Base-by-base conservation (phyloP, 805 yeast species). In the Candida coleopterorum region DNA sequence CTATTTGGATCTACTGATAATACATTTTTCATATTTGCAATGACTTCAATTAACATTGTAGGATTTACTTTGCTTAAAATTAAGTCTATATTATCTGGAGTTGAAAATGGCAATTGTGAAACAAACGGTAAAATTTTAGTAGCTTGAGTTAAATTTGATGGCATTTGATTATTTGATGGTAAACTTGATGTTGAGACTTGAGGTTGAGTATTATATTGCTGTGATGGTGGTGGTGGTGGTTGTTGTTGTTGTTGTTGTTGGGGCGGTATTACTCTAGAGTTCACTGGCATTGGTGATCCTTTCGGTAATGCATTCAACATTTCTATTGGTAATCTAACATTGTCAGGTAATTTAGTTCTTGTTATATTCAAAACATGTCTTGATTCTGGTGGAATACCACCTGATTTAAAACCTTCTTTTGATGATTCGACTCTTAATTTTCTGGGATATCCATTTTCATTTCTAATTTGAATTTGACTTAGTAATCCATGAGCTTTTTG, bases 41-140 rank as follows among this genome's bases (percentile, higher is more conserved):
- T 66, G 28, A 83, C 64, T 51, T 82, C 88, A 22, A 84, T 74
- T 37, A 84, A 58, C 44, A 80, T 81, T 11, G 80, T 74, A 3
- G 93, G 93, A 3, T 86, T 81, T 15, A 83, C 74, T 29, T 73
- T 63, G 41, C 81, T 71, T 41, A 84, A 59, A 20, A 80, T 81
- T 40, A 71, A 66, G 21, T 81, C 79, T 29, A 81, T 75, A 27
- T 72, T 72, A 47, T 80, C 86, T 25, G 76, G 70, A 6, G 25
- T 31, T 4, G 68, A 57, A 42, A 80, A 74, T 29, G 71, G 72
- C 11, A 64, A 55, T 11, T 58, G 53, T 11, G 60, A 58, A 17
- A 71, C 69, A 26, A 58, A 62, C 2, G 89, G 86, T 40, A 83
- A 56, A 40, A 56, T 66, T 35, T 67, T 69, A 0, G 83, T 65